Evolutionary conservation across 2,329 filamentous ascomycete genomes (phyloP).

Genomic region (Fusarium chuoi): DNA sequence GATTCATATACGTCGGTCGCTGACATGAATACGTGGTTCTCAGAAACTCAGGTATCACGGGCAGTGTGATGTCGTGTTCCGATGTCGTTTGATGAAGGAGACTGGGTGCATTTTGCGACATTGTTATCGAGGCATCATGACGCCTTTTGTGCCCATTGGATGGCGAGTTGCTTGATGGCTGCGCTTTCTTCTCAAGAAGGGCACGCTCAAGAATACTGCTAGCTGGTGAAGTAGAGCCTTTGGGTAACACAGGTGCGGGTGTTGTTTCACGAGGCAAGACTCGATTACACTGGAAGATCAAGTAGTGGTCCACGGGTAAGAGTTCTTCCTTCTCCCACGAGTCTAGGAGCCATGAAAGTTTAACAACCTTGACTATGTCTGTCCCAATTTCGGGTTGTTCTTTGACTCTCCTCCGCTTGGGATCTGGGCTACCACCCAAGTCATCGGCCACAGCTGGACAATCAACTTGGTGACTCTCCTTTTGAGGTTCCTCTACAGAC

Average conservation of each 20-base stretch:
- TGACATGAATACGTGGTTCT: slow-evolving; percentile 78
- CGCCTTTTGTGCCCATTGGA: slow-evolving; percentile 13
- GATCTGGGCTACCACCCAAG: slow-evolving; percentile 1
- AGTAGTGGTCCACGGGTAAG: slow-evolving; percentile 61
- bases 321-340: slow-evolving; percentile 57
- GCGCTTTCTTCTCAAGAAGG: slow-evolving; percentile 20
- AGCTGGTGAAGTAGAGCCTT: slow-evolving; percentile 15
- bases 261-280: slow-evolving; percentile 4
- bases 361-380: slow-evolving; percentile 63
- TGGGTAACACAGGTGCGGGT: neutral
- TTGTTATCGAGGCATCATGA: neutral
- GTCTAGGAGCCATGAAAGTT: slow-evolving; percentile 67
- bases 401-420: slow-evolving; percentile 36
- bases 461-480: neutral
- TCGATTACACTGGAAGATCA: slow-evolving; percentile 64
- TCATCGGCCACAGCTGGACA: neutral
- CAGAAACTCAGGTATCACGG: slow-evolving; percentile 74
- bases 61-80: slow-evolving; percentile 75
- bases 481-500: slow-evolving; percentile 42
- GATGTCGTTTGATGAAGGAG: slow-evolving; percentile 79
- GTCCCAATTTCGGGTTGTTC: neutral
- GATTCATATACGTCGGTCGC: slow-evolving; percentile 74
- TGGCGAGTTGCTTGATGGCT: slow-evolving; percentile 11
- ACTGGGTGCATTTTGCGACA: slow-evolving; percentile 40
- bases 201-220: slow-evolving; percentile 39